Conservation (phyloP, 768 basidiomycete genomes). For the Boletus sp. region DNA sequence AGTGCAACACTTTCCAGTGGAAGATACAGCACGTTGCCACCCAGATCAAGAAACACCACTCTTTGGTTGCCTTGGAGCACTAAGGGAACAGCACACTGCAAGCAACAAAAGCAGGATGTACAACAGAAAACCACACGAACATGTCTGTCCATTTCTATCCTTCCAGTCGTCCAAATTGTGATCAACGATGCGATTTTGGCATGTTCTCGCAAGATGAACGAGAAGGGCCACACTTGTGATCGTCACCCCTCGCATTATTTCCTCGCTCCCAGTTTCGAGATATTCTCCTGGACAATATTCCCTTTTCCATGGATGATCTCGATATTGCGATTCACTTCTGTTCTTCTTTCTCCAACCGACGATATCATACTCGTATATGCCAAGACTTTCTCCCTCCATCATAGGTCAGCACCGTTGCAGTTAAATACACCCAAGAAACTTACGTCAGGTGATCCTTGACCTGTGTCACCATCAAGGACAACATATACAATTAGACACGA, state of each 20-base stretch:
- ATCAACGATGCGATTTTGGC: neutral
- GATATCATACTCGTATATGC: slow-evolving; percentile 19
- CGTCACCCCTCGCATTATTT: neutral
- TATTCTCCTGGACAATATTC: slow-evolving; percentile 21
- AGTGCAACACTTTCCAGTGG: too few relatives aligned
- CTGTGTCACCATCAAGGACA: slow-evolving; percentile 7
- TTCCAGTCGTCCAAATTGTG: neutral
- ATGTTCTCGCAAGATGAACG: neutral
- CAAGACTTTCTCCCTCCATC: slow-evolving; percentile 20
- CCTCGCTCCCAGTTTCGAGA: slow-evolving; percentile 16
- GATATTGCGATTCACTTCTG: slow-evolving; percentile 17
- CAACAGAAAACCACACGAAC: neutral
- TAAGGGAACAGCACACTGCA: neutral
- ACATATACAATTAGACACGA: neutral
- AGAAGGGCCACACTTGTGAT: neutral
- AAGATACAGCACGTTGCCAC: too few relatives aligned
- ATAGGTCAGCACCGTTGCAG: slow-evolving; percentile 1
- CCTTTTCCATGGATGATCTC: slow-evolving; percentile 18
- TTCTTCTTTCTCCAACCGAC: slow-evolving; percentile 20
- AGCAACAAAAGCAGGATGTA: neutral
- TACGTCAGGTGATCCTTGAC: slow-evolving; percentile 31
- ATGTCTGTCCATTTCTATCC: neutral
- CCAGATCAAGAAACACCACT: neutral
- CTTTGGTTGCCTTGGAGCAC: neutral
- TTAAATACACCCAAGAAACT: neutral